phyloP scores from a whole-genome alignment of 108 stramenopile species.

The Seminavis robusta region DNA sequence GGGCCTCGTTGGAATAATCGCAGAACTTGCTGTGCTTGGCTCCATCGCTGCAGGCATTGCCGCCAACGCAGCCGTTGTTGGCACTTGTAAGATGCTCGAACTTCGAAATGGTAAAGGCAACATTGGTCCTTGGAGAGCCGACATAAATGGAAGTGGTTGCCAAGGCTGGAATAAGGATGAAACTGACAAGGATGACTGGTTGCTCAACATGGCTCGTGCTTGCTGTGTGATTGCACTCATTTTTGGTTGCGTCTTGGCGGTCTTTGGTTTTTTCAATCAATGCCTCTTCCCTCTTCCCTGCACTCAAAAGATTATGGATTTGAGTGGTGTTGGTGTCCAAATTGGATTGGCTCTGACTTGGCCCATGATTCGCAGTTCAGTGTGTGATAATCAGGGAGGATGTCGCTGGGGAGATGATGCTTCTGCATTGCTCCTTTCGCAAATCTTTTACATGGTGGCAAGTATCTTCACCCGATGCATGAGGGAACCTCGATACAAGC shows the following conservation, averaged over 20 bases:
- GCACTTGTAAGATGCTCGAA: too few relatives aligned
- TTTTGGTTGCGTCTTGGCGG: constrained; percentile 19
- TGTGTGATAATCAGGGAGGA: constrained; percentile 1
- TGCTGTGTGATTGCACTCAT: constrained; percentile 9
- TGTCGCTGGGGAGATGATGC: constrained; percentile 10
- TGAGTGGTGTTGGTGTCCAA: constrained; percentile 7
- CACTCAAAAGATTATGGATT: constrained; percentile 12
- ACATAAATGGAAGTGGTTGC: too few relatives aligned
- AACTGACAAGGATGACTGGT: too few relatives aligned
- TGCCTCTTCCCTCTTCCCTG: constrained; percentile 26
- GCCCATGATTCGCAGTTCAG: background rate
- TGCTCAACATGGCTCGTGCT: too few relatives aligned
- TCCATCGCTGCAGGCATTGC: constrained; percentile 11
- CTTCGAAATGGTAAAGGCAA: too few relatives aligned
- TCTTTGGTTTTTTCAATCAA: constrained; percentile 29
- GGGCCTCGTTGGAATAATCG: constrained; percentile 13
- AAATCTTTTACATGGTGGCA: constrained; percentile 15
- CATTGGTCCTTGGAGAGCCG: too few relatives aligned
- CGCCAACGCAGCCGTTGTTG: too few relatives aligned
- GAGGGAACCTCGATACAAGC: constrained; percentile 16
- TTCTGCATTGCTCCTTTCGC: constrained; percentile 7
- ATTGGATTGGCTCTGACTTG: constrained; percentile 17
- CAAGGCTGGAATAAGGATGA: too few relatives aligned
- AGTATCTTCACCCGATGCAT: constrained; percentile 25
- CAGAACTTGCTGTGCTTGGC: constrained; percentile 13